Conservation (phyloP, 306 rosid species). For the Rosa rugosa region DNA sequence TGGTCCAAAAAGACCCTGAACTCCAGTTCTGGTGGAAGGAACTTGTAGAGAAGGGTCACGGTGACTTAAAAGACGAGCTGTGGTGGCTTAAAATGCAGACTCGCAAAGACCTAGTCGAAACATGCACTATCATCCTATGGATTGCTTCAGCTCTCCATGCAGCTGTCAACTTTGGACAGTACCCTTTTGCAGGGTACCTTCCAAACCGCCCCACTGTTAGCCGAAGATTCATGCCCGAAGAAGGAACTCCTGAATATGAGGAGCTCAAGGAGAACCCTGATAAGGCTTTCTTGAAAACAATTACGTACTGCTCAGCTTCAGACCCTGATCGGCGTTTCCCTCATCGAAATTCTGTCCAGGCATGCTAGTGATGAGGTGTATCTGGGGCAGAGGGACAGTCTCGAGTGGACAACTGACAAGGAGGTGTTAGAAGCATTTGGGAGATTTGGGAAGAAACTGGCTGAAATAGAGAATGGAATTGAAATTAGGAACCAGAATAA, state of each 20-base stretch:
- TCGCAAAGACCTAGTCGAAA: constrained; percentile 39
- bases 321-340: constrained; percentile 38
- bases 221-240: constrained; percentile 45
- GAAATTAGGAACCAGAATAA: constrained; percentile 40
- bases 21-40: constrained; percentile 61
- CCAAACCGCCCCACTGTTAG: constrained; percentile 59
- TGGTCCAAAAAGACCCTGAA: constrained; percentile 42
- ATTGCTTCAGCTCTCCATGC: constrained; percentile 67
- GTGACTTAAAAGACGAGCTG: constrained; percentile 39
- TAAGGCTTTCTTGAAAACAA: constrained; percentile 43
- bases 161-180: constrained; percentile 61
- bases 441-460: constrained; percentile 43
- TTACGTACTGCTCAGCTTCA: constrained; percentile 47
- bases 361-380: constrained; percentile 55
- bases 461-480: constrained; percentile 47
- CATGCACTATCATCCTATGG: constrained; percentile 49
- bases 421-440: constrained; percentile 46
- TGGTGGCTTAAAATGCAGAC: constrained; percentile 58
- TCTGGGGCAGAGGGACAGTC: constrained; percentile 46
- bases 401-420: constrained; percentile 60
- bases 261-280: constrained; percentile 38
- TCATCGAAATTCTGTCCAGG: constrained; percentile 54
- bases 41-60: constrained; percentile 46
- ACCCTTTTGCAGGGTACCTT: constrained; percentile 60
- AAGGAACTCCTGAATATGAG: constrained; percentile 46